These are phyloP conservation scores for Penicillium frequentans DNA, from an alignment of 2,329 filamentous ascomycete genomes.

Conservation along the genomic window DNA sequence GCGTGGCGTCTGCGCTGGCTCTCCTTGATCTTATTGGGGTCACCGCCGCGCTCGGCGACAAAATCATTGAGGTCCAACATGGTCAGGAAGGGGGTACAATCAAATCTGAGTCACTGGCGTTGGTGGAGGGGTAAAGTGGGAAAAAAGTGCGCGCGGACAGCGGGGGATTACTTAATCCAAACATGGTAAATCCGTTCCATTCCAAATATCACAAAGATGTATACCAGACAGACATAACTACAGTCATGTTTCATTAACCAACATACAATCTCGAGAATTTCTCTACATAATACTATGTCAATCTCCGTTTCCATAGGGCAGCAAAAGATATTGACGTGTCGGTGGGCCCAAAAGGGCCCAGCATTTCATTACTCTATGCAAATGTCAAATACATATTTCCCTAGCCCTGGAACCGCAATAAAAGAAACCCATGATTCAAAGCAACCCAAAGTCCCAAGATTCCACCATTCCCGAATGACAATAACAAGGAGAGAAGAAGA, in stretches of 20 bases:
- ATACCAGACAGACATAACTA: not conserved
- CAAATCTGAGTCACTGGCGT: slow-evolving; percentile 18
- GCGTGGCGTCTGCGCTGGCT: slow-evolving; percentile 82
- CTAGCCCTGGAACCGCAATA: slow-evolving; percentile 9
- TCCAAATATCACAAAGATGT: not conserved
- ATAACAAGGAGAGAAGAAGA: slow-evolving; percentile 3
- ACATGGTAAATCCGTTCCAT: not conserved
- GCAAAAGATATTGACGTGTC: not conserved
- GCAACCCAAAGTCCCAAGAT: slow-evolving; percentile 13
- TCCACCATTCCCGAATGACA: slow-evolving; percentile 14
- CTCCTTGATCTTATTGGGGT: slow-evolving; percentile 88
- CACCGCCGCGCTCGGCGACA: slow-evolving; percentile 81
- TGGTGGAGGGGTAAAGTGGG: slow-evolving; percentile 28
- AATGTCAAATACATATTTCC: slow-evolving; percentile 17
- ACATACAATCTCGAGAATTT: not conserved
- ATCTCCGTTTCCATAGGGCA: not conserved
- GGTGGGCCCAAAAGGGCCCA: not conserved
- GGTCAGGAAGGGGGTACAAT: slow-evolving; percentile 16
- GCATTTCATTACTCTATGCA: slow-evolving; percentile 26
- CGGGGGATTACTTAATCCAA: slow-evolving; percentile 22
- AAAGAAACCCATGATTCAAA: slow-evolving; percentile 20
- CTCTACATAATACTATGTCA: not conserved
- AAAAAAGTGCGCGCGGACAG: slow-evolving; percentile 17
- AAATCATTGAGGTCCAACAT: slow-evolving; percentile 81
- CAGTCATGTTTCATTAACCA: too few relatives aligned